Base-by-base conservation (phyloP, 257 asterid species). In the Salvia miltiorrhiza region DNA sequence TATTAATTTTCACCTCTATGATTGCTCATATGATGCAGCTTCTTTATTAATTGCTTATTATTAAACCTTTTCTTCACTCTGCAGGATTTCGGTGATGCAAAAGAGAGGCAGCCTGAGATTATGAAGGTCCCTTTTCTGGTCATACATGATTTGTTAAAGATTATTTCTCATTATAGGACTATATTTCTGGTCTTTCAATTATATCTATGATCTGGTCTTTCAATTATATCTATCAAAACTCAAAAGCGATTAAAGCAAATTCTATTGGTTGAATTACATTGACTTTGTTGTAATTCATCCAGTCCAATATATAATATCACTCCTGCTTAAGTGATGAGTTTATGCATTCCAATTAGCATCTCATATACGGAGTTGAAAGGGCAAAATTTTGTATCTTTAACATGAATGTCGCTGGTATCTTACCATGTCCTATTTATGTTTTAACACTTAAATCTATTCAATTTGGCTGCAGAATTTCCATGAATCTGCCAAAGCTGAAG, bases 401-500 rank as follows among this genome's bases (percentile, higher is more conserved):
- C 14, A 52, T 47, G 33, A 73, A 53, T 8, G 16, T 35, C 58
- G 28, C 44, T 10, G 41, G 58, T 63, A 9, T 54, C 49, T 49
- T 45, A 28, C 26, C 67, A 47, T 40, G 30, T 69, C 24, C 20
- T 64, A 10, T 39, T 33, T n/a, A 7, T 56, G 56, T 28, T 62
- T 64, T 17, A 24, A 60, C 41, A 20, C 54, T 74, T 78, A 52
- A 39, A 19, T 32, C n/a, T 74, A 43, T 47, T 63, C 13, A 12
- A 28, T 65, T 73, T 69, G 62, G 67, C 67, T 67, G 60, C 50
- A 93, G 98, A 70, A 14, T 62, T 75, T 91, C 74, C 94, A 75
- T 65, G 90, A 84, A 58, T 76, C 87, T 61, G 96, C 96, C 3
- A 90, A 79, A 65, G 79, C 69, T 17, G 97, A 87, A 78, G 93